Base-by-base conservation (phyloP, 176 grass and related monocot genomes). In the Juncus inflexus region DNA sequence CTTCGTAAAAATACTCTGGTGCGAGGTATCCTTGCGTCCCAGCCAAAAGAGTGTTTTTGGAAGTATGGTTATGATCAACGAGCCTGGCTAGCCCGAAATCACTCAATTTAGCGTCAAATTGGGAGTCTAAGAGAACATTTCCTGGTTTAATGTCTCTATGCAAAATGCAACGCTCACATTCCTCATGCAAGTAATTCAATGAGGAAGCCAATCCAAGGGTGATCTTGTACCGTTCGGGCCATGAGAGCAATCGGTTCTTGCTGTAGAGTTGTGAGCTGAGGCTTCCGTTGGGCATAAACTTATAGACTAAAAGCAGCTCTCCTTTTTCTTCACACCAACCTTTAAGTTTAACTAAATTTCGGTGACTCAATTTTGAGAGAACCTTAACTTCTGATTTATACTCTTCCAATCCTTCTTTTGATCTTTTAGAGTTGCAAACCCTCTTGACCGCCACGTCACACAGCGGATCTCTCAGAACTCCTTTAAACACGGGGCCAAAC, bases 191-290 rank as follows among this genome's bases (percentile, higher is more conserved):
- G 49, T 65, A 65, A 10, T 65, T 65, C 40, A 65, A 65, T 65
- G 62, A 39, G 2, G 40, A 65, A 15, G 62, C 62, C 5, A 65
- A 47, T 2, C 62, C 40, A 2, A 65, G 62, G 3, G 49, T 42
- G 49, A 65, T 65, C 8, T 47, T 65, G 62, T 65, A 65, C 3
- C 62, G 14, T 65, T 65, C 62, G 5, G 3, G 3, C 62, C 62
- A 49, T 9, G 6, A 37, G 41, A 65, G 49, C 40, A 65, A 65
- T 7, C 13, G 62, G 40, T n/a, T 43, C n/a, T 65, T 49, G 40
- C 49, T 65, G 62, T 65, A 65, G 13, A 65, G 62, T 9, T 65
- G 62, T 28, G 62, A 65, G 39, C 49, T 65, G 62, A 65, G 62
- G 40, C 40, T 49, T 65, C 62, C 40, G 28, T 65, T 65, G 7